Evolutionary conservation across 208 protist species (phyloP), one percentile per base, ranked within the genome.

Genomic region (Porcisia deanei): DNA sequence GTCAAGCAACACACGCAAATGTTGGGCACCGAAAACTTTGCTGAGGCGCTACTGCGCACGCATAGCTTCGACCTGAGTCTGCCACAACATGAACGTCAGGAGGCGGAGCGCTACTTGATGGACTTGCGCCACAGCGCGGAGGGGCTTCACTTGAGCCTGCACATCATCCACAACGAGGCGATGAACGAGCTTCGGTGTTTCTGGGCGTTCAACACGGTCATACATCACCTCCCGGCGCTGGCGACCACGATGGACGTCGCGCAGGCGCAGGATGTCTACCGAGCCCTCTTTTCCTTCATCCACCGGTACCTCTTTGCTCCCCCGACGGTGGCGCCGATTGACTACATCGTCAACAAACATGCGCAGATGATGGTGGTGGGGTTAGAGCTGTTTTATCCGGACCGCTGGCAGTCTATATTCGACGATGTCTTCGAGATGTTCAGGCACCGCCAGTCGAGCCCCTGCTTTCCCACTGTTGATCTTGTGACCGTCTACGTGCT

Each of bases 201-300:
- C 75, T 96, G 92, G 92, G 89, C 92, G 4, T 91, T 94, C 81
- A 96, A 93, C 72, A 92, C 92, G 0, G 85, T 96, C 8, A 88
- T 92, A 59, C 75, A 89, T 57, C 92, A 94, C 75, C 73, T 96
- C 37, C 85, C 88, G 14, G 12, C 45, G 60, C 67, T 93, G 57
- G 75, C 81, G 3, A 34, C 52, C 55, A 84, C 78, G 49, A 74
- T 89, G 60, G 73, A 81, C 54, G 81, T 79, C 0, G 72, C 72
- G 9, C 83, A 92, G 71, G 84, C 89, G 8, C 79, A 83, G 43
- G 85, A 90, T 75, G 71, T 96, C 7, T 94, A 93, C 70, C 82
- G 77, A 22, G 88, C 81, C 2, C 81, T 94, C 37, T 92, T 96
- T 52, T 85, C 85, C 3, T 94, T 89, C 47, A 92, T 94, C 39